Percentiles rank a stretch among this genome's conserved stretches.
Evolutionary conservation across 257 asterid species (phyloP).

Genomic region (Rauvolfia tetraphylla): DNA sequence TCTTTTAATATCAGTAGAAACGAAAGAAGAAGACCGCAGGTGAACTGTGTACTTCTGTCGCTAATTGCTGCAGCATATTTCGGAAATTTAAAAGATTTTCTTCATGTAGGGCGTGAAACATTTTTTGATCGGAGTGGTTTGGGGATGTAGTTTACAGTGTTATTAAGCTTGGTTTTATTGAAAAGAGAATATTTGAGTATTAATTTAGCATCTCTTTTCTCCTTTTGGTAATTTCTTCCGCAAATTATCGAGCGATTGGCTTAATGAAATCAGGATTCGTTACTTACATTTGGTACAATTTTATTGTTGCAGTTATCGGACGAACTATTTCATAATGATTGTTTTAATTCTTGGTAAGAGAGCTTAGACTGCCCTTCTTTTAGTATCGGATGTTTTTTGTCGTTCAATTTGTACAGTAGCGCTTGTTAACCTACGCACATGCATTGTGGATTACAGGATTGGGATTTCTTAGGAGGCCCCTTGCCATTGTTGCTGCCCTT

Average conservation of each 20-base stretch:
- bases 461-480: slow-evolving; percentile 78
- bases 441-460: slow-evolving; percentile 50
- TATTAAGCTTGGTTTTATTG: not conserved
- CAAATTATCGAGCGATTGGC: not conserved
- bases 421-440: not conserved
- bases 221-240: not conserved
- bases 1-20: not conserved
- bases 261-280: not conserved
- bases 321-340: slow-evolving; percentile 86
- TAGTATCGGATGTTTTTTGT: slow-evolving; percentile 1
- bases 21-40: not conserved
- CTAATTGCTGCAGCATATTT: not conserved
- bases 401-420: not conserved
- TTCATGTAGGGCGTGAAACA: not conserved
- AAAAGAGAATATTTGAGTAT: not conserved
- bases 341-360: slow-evolving; percentile 73
- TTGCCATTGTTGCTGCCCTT: slow-evolving; percentile 80
- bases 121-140: not conserved
- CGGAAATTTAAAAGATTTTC: not conserved
- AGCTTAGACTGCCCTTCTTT: slow-evolving; percentile 8
- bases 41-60: not conserved
- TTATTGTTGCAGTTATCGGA: slow-evolving; percentile 70
- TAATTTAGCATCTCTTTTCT: not conserved
- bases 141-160: not conserved
- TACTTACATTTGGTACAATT: not conserved